These are phyloP conservation scores for Epichloe sibirici DNA, from an alignment of 2,329 filamentous ascomycete species.

Conservation along the genomic window DNA sequence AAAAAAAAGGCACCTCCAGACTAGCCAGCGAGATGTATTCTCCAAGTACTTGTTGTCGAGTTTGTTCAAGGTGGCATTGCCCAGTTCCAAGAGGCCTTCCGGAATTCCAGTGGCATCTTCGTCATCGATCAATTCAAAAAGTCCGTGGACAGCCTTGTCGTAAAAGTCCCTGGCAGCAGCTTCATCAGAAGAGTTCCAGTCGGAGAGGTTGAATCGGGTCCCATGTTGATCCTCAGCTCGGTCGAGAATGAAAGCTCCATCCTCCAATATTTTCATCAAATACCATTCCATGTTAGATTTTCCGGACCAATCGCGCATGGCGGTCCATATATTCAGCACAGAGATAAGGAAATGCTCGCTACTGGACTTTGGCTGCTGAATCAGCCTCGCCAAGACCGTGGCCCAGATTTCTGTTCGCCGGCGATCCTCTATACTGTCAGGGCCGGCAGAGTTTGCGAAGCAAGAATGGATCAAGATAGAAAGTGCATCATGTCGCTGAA, in stretches of 20 bases:
- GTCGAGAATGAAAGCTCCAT: conserved; percentile 83
- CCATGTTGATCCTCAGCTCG: conserved; percentile 68
- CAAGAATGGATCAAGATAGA: conserved; percentile 78
- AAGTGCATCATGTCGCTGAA: conserved; percentile 78
- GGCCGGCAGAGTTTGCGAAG: conserved; percentile 75
- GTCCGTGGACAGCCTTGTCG: conserved; percentile 61
- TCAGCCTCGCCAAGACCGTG: conserved; percentile 69
- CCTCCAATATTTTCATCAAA: conserved; percentile 86
- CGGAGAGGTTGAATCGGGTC: conserved; percentile 56
- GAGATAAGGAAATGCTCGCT: conserved; percentile 72
- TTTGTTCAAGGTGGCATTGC: conserved; percentile 70
- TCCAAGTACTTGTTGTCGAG: conserved; percentile 61
- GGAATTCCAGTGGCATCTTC: conserved; percentile 77
- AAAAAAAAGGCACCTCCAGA: conserved; percentile 87
- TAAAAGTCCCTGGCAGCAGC: conserved; percentile 83
- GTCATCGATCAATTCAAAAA: conserved; percentile 81
- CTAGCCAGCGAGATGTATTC: conserved; percentile 68
- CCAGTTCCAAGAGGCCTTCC: conserved; percentile 70
- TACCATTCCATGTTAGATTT: conserved; percentile 86
- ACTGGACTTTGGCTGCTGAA: conserved; percentile 62
- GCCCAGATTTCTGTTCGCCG: conserved; percentile 80
- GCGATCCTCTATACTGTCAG: conserved; percentile 69
- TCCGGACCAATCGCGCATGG: conserved; percentile 80
- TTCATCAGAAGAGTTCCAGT: conserved; percentile 67
- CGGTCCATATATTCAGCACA: conserved; percentile 77